Percentiles rank a stretch among this genome's conserved stretches.
Conservation (phyloP, 257 asterid species). For the Solanum ossicruentum region DNA sequence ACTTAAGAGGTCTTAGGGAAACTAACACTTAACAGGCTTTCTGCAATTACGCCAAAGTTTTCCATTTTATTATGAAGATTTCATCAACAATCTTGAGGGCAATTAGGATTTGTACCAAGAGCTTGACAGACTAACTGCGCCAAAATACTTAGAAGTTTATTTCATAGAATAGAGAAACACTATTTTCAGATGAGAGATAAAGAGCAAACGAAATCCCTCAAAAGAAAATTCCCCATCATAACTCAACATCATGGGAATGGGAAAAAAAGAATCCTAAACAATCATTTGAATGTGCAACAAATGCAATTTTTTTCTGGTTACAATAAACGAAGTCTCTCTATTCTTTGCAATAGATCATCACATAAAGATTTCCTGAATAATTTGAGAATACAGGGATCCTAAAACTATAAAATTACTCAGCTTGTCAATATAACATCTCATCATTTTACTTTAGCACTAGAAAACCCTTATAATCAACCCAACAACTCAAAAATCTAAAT, state of each 20-base stretch:
- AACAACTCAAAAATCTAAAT: not conserved
- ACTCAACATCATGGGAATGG: not conserved
- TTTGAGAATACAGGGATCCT: not conserved
- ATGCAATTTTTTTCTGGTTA: not conserved
- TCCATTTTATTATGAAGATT: not conserved
- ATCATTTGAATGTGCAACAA: not conserved
- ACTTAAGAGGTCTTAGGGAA: not conserved
- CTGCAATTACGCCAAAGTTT: not conserved
- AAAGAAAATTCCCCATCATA: not conserved
- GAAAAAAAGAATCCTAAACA: not conserved
- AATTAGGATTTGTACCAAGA: not conserved
- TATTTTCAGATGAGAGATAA: not conserved
- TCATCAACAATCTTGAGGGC: not conserved
- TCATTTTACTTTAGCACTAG: not conserved
- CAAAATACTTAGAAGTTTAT: not conserved
- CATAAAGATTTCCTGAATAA: not conserved
- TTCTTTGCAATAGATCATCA: not conserved
- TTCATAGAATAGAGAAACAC: not conserved
- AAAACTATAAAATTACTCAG: not conserved
- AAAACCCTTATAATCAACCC: not conserved
- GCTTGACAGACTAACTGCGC: not conserved
- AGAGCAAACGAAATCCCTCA: not conserved
- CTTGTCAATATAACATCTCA: not conserved
- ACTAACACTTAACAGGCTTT: not conserved
- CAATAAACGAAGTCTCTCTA: not conserved